A percentile compares a stretch with the other conserved stretches of the same genome.
Conservation (phyloP, 306 rosid genomes). For the Amphicarpaea edgeworthii region DNA sequence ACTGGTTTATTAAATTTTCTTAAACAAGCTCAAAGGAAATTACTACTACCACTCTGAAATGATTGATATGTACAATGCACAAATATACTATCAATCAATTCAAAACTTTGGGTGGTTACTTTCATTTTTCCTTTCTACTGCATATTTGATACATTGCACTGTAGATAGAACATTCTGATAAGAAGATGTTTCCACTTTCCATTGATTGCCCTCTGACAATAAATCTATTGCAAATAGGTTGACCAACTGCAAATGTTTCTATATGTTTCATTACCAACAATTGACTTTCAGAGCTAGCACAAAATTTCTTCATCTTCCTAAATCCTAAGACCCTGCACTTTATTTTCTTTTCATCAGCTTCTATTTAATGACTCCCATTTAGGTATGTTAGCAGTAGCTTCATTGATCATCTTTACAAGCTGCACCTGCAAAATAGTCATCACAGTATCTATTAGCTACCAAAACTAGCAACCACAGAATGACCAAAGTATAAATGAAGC, state of each 20-base stretch:
- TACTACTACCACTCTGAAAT: neutral
- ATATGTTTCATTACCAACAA: conserved; percentile 37
- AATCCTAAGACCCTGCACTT: conserved; percentile 13
- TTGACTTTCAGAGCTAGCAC: conserved; percentile 20
- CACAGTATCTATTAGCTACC: conserved; percentile 23
- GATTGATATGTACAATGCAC: neutral
- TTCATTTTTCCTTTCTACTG: neutral
- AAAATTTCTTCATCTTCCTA: too few relatives aligned
- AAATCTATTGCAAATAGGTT: neutral
- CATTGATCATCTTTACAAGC: conserved; percentile 73
- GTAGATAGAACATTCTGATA: neutral
- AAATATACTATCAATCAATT: neutral
- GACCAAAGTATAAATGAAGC: neutral
- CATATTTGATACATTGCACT: neutral
- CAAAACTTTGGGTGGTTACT: neutral
- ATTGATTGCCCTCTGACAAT: neutral
- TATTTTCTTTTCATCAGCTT: conserved; percentile 33
- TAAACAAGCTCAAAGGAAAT: neutral
- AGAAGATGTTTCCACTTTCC: too few relatives aligned
- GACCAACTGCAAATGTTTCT: neutral
- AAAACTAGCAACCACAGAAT: conserved; percentile 11
- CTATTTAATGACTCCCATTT: conserved; percentile 55
- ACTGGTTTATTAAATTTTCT: conserved; percentile 1
- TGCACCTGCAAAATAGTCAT: conserved; percentile 55
- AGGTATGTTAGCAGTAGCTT: conserved; percentile 68